A percentile compares a stretch with the other conserved stretches of the same genome.
Conservation (phyloP, 2,329 filamentous ascomycete genomes). For the Rhynchosporium graminicola region DNA sequence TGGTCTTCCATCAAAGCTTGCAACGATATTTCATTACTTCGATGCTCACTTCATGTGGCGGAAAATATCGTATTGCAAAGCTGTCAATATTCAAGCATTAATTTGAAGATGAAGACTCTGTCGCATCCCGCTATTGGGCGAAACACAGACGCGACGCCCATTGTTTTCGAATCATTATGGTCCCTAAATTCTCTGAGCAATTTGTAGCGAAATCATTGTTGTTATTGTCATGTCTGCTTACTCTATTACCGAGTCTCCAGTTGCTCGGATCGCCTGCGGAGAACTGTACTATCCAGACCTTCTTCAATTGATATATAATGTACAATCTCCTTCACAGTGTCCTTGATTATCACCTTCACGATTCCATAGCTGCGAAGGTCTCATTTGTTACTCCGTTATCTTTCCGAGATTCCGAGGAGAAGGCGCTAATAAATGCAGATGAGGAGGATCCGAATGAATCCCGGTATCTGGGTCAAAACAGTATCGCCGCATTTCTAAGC, state of each 20-base stretch:
- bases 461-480: constrained; percentile 67
- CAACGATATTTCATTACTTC: background rate
- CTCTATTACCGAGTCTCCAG: background rate
- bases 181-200: too few relatives aligned
- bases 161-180: too few relatives aligned
- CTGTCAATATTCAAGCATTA: too few relatives aligned
- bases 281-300: background rate
- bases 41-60: too few relatives aligned
- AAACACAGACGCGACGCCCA: too few relatives aligned
- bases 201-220: background rate
- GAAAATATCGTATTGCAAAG: too few relatives aligned
- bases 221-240: background rate
- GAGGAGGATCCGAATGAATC: constrained; percentile 58
- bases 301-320: too few relatives aligned
- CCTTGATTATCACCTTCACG: too few relatives aligned
- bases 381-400: background rate
- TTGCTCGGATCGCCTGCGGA: background rate
- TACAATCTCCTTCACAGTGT: too few relatives aligned
- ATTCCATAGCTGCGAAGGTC: too few relatives aligned
- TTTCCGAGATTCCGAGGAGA: constrained; percentile 5
- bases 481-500: constrained; percentile 64
- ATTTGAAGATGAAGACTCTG: too few relatives aligned
- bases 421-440: constrained; percentile 38
- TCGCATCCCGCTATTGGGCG: too few relatives aligned
- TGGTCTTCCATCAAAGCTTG: background rate